phyloP scores from a whole-genome alignment of 345 rosid genomes.

The Kandelia obovata region DNA sequence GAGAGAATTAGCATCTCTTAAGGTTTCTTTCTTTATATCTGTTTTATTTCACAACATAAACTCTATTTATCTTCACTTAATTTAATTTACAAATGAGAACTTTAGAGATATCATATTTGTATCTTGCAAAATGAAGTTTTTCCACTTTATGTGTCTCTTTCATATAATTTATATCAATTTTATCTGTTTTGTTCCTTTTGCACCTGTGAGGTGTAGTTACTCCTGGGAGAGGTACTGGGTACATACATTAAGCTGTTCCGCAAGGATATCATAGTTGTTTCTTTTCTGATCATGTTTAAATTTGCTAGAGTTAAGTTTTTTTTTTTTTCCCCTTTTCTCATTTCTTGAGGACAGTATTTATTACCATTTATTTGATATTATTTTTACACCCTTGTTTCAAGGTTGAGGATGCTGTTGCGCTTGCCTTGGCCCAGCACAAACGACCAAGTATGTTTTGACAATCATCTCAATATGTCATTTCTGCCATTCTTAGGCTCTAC shows the following conservation, averaged over 20 bases:
- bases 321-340: not conserved
- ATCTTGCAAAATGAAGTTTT: too few relatives aligned
- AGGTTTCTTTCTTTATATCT: conserved; percentile 44
- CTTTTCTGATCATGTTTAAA: not conserved
- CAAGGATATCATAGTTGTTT: too few relatives aligned
- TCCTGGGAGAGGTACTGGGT: too few relatives aligned
- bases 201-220: too few relatives aligned
- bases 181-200: too few relatives aligned
- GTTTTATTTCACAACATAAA: not conserved
- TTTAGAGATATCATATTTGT: too few relatives aligned
- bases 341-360: not conserved
- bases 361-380: not conserved
- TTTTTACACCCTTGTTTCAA: conserved; percentile 23
- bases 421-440: conserved; percentile 60
- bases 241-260: too few relatives aligned
- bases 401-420: conserved; percentile 91
- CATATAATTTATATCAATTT: too few relatives aligned
- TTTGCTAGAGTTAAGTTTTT: not conserved
- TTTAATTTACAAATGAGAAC: conserved; percentile 3
- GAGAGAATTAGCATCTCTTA: conserved; percentile 81
- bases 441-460: conserved; percentile 52
- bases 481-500: not conserved
- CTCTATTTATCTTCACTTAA: not conserved
- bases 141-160: too few relatives aligned
- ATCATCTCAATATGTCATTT: conserved; percentile 43